Base-by-base conservation (phyloP, 1,139 yeast genomes). In the Nakaseomyces sp. region DNA sequence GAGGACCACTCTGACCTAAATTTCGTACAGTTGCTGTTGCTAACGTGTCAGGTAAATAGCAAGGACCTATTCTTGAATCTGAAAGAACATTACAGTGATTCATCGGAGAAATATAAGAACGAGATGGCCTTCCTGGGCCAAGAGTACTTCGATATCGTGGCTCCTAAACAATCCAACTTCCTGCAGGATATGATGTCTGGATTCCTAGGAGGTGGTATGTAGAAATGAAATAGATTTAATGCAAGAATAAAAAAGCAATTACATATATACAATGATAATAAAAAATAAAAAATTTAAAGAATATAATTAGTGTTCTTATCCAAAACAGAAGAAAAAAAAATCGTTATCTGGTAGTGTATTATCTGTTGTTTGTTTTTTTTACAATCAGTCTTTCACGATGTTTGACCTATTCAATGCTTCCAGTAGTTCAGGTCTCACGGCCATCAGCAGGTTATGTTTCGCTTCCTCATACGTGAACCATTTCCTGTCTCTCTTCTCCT, bases 131-230 rank as follows among this genome's bases (percentile, higher is more conserved):
- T 71, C 43, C 60, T 82, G 46, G 85, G 82, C 30, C 67, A 66
- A 50, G 57, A 65, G 5, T 76, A 73, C 57, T 81, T 79, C 53
- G 84, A 82, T 12, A 75, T 81, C 37, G 65, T 74, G 15, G 70
- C 76, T 10, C 77, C 72, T 43, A 76, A 73, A 42, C 80, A 76
- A 46, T 72, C 72, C 15, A 86, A 87, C 58, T 70, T 85, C 69
- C 67, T 89, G 56, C 91, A 87, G 54, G 87, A 82, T 56, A 72
- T 89, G 69, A 85, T 89, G 95, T 81, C 93, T 18, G 87, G 88
- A 26, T 69, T 88, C 45, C 72, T 86, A 35, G 73, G 74, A 18
- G 68, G 70, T 30, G 54, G 56, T 30, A 45, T 32, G 36, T 32
- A 30, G 12, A 4, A 22, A 22, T 7, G 24, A 6, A 22, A 22